phyloP scores from a whole-genome alignment of 768 basidiomycete genomes.

The Chalciporus piperatus region DNA sequence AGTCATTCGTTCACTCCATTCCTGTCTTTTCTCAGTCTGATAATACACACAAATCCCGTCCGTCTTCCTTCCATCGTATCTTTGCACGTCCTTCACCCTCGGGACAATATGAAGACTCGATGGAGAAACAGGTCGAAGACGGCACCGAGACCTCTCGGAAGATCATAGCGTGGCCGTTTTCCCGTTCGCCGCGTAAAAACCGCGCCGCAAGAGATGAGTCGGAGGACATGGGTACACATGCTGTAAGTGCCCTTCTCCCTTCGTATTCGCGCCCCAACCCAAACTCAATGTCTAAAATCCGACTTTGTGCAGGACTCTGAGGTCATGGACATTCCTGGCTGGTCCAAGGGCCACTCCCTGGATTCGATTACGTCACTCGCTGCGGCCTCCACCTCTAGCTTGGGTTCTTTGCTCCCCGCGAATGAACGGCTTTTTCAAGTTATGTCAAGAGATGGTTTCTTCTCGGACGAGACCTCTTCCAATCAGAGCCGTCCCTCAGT shows the following conservation, averaged over 20 bases:
- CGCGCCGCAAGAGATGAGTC: slow-evolving; percentile 9
- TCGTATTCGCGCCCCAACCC: slow-evolving; percentile 4
- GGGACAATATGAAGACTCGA: slow-evolving; percentile 1
- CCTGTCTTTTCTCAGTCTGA: slow-evolving; percentile 20
- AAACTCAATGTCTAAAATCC: neutral
- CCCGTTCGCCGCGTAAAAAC: slow-evolving; percentile 23
- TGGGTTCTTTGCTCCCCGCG: slow-evolving; percentile 28
- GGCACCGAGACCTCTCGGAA: slow-evolving; percentile 22
- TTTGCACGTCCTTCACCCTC: slow-evolving; percentile 26
- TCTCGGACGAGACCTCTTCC: slow-evolving; percentile 3
- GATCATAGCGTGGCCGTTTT: slow-evolving; percentile 30
- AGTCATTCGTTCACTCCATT: slow-evolving; percentile 22
- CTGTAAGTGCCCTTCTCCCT: slow-evolving; percentile 14
- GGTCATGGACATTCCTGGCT: slow-evolving; percentile 6
- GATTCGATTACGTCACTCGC: slow-evolving; percentile 17
- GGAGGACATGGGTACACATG: neutral
- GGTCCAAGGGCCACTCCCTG: too few species aligned
- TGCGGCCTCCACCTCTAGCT: slow-evolving; percentile 26
- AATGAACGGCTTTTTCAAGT: slow-evolving; percentile 25
- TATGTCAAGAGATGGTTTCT: slow-evolving; percentile 8
- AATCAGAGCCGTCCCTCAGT: neutral
- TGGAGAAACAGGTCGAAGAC: slow-evolving; percentile 10
- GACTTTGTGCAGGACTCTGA: neutral
- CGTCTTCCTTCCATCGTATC: slow-evolving; percentile 29
- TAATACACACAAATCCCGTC: slow-evolving; percentile 12